Percentiles rank a stretch among this genome's conserved stretches.
Evolutionary conservation across 805 yeast species (phyloP).

Genomic region (Yarrowia sp.): DNA sequence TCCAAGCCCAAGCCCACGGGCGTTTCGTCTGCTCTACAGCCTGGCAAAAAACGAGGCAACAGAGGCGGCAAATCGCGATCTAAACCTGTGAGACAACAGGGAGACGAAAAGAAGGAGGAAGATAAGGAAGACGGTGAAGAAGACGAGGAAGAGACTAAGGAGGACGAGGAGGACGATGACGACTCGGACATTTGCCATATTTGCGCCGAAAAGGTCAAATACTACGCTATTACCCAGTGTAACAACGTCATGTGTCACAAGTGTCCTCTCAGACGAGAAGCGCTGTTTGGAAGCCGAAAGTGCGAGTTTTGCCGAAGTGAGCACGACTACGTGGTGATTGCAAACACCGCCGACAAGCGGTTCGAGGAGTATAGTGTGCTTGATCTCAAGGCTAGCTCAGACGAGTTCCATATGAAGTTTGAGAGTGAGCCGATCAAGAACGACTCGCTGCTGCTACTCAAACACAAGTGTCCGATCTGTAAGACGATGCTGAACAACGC

Average conservation of each 20-base stretch:
- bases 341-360: slow-evolving; percentile 50
- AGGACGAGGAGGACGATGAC: slow-evolving; percentile 1
- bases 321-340: slow-evolving; percentile 62
- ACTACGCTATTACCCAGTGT: slow-evolving; percentile 79
- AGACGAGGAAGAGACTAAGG: not conserved
- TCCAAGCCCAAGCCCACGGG: slow-evolving; percentile 38
- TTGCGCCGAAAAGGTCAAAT: slow-evolving; percentile 76
- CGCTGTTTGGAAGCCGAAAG: slow-evolving; percentile 70
- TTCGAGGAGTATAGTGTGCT: slow-evolving; percentile 48
- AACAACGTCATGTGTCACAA: slow-evolving; percentile 82
- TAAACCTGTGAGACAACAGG: slow-evolving; percentile 8
- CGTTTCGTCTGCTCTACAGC: slow-evolving; percentile 25
- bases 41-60: slow-evolving; percentile 17
- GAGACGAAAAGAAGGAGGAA: not conserved
- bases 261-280: slow-evolving; percentile 84
- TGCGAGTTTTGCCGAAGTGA: slow-evolving; percentile 89
- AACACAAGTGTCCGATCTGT: slow-evolving; percentile 62
- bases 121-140: not conserved
- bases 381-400: slow-evolving; percentile 53
- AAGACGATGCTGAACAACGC: slow-evolving; percentile 55
- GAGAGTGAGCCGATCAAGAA: slow-evolving; percentile 59
- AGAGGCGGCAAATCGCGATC: slow-evolving; percentile 29
- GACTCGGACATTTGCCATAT: slow-evolving; percentile 62
- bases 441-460: slow-evolving; percentile 60
- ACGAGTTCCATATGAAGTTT: slow-evolving; percentile 60